A percentile compares a stretch with the other conserved stretches of the same genome.
These are phyloP conservation scores for Naganishia cerealis DNA, from an alignment of 1,284 basidiomycete genomes.

Conservation along the genomic window DNA sequence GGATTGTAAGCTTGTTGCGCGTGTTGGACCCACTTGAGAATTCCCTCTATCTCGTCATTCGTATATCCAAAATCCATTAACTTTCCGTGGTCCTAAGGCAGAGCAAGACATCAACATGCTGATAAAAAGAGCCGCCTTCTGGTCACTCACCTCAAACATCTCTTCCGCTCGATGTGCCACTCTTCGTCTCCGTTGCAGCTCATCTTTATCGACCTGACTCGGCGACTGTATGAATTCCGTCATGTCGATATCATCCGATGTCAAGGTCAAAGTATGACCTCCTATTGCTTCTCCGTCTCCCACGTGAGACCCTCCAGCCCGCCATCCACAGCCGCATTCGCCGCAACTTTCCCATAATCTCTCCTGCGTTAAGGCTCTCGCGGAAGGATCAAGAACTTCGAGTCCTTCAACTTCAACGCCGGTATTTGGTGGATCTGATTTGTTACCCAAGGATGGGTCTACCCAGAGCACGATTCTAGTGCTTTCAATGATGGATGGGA, in stretches of 20 bases:
- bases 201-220: slow-evolving; percentile 45
- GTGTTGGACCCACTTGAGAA: slow-evolving; percentile 31
- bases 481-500: neutral
- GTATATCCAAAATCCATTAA: slow-evolving; percentile 75
- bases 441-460: slow-evolving; percentile 54
- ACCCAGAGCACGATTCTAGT: slow-evolving; percentile 45
- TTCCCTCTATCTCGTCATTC: slow-evolving; percentile 62
- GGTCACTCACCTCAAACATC: slow-evolving; percentile 67
- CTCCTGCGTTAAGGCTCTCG: slow-evolving; percentile 5
- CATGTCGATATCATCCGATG: slow-evolving; percentile 61
- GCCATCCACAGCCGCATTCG: slow-evolving; percentile 69
- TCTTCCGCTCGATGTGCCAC: slow-evolving; percentile 82
- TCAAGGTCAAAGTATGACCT: slow-evolving; percentile 63
- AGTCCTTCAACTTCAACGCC: slow-evolving; percentile 62
- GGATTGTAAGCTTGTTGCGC: neutral
- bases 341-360: slow-evolving; percentile 66
- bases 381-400: slow-evolving; percentile 42
- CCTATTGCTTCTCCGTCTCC: slow-evolving; percentile 47
- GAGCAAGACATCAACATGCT: neutral
- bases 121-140: slow-evolving; percentile 6
- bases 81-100: slow-evolving; percentile 67
- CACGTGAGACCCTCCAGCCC: neutral
- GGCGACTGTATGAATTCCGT: slow-evolving; percentile 14
- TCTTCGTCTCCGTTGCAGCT: slow-evolving; percentile 63
- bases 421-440: slow-evolving; percentile 63